phyloP scores from a whole-genome alignment of 164 flowering plant genomes.

The Cinnamomum chago region DNA sequence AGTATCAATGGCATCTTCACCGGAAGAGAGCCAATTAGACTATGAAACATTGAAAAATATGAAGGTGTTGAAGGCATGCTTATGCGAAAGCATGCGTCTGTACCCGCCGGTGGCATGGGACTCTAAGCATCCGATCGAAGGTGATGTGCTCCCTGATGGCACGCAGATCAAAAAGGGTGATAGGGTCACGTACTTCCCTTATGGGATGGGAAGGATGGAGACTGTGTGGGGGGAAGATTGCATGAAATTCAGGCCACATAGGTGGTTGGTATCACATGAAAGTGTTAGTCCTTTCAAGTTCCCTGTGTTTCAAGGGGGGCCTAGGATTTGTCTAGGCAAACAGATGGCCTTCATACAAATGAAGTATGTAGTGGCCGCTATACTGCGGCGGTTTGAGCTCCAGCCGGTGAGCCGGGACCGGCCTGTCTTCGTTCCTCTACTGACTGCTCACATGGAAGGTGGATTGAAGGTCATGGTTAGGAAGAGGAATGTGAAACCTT shows the following conservation, averaged over 20 bases:
- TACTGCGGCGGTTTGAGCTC: constrained; percentile 46
- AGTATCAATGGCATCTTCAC: background rate
- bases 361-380: constrained; percentile 57
- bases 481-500: constrained; percentile 10
- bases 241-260: constrained; percentile 47
- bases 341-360: constrained; percentile 80
- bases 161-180: constrained; percentile 46
- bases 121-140: constrained; percentile 53
- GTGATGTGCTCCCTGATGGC: constrained; percentile 65
- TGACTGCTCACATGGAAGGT: constrained; percentile 75
- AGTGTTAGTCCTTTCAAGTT: constrained; percentile 44
- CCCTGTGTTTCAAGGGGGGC: constrained; percentile 82
- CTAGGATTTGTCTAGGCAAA: constrained; percentile 71
- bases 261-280: constrained; percentile 48
- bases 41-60: constrained; percentile 45
- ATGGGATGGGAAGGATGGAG: constrained; percentile 85
- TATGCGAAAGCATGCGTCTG: constrained; percentile 65
- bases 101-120: constrained; percentile 84
- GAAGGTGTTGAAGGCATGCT: constrained; percentile 46
- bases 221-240: constrained; percentile 61
- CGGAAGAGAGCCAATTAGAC: constrained; percentile 1
- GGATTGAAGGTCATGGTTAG: constrained; percentile 49
- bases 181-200: constrained; percentile 66
- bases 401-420: constrained; percentile 24
- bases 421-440: constrained; percentile 57